A percentile compares a stretch with the other conserved stretches of the same genome.
These are phyloP conservation scores for Moricandia moricandioides DNA, from an alignment of 345 rosid genomes.

Conservation along the genomic window DNA sequence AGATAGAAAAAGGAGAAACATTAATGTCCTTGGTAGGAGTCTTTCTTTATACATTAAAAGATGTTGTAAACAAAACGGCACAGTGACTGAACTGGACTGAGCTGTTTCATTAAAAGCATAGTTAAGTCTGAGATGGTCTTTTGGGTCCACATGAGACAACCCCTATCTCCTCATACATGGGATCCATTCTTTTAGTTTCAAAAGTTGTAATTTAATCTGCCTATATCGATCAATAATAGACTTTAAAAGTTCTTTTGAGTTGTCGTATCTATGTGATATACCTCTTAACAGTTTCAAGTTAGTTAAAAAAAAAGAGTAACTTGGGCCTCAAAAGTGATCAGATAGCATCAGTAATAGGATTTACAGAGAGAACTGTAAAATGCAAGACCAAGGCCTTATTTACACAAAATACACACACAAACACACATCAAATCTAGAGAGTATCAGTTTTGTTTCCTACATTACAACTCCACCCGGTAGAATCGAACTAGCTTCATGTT, in stretches of 20 bases:
- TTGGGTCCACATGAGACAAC: constrained; percentile 12
- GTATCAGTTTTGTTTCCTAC: neutral
- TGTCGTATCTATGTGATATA: neutral
- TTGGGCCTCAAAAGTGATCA: constrained; percentile 2
- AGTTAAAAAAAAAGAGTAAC: neutral
- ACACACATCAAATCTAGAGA: neutral
- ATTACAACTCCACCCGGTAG: constrained; percentile 49
- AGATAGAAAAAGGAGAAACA: neutral
- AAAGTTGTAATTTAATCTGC: neutral
- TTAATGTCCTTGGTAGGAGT: neutral
- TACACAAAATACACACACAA: neutral
- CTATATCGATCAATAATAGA: neutral
- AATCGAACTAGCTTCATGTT: constrained; percentile 59
- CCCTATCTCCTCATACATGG: neutral
- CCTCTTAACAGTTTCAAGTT: no score
- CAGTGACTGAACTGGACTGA: constrained; percentile 2
- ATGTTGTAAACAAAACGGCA: neutral
- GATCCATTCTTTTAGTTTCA: neutral
- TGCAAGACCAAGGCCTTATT: constrained; percentile 20
- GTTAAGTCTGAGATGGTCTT: neutral
- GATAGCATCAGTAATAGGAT: constrained; percentile 1
- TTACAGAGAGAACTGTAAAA: constrained; percentile 26
- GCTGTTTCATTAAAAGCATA: constrained; percentile 28
- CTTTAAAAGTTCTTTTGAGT: neutral
- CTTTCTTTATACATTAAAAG: constrained; percentile 6